Base-by-base conservation (phyloP, 108 stramenopile genomes). In the Nitzschia sp. region DNA sequence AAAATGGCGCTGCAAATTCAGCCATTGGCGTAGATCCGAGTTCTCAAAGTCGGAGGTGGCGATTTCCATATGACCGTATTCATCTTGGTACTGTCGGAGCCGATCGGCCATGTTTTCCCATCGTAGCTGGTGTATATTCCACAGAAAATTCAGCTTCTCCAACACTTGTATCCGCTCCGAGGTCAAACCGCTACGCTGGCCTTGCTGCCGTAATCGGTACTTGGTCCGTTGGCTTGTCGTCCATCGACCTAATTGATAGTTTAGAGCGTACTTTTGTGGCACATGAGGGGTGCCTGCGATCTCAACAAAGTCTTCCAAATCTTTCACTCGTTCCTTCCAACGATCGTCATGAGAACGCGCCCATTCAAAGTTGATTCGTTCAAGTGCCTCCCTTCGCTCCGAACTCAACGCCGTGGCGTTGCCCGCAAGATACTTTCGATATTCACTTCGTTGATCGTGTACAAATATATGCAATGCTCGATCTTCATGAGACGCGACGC, bases 221-320 rank as follows among this genome's bases (percentile, higher is more conserved):
- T 59, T 46, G 21, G 75, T 71, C 1, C 86, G 73, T 67, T 81
- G 82, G 54, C 81, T 83, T 76, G 76, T 78, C 29, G 72, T 72
- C 86, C 86, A 87, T 24, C 69, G 70, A 23, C 86, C 82, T 17
- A 87, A 34, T 18, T 59, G 59, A 28, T 28, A 24, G 58, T 80
- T 78, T 0, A 66, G 48, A 31, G 45, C 32, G 32, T 75, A 75
- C 36, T 81, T 59, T 63, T 83, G 74, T 21, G 86, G 86, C n/a
- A 87, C 86, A 54, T 82, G 42, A 33, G 75, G 30, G 54, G 71
- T 51, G 5, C 81, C 78, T 42, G 63, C 19, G 23, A 38, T 28
- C 6, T 54, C 31, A 11, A 49, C 46, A 66, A 54, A 79, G 18
- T 31, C 58, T 1, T 47, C 36, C 3, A 84, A 47, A 58, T 82